Evolutionary conservation across 2,329 filamentous ascomycete genomes (phyloP).

Genomic region (Colletotrichum sp.): DNA sequence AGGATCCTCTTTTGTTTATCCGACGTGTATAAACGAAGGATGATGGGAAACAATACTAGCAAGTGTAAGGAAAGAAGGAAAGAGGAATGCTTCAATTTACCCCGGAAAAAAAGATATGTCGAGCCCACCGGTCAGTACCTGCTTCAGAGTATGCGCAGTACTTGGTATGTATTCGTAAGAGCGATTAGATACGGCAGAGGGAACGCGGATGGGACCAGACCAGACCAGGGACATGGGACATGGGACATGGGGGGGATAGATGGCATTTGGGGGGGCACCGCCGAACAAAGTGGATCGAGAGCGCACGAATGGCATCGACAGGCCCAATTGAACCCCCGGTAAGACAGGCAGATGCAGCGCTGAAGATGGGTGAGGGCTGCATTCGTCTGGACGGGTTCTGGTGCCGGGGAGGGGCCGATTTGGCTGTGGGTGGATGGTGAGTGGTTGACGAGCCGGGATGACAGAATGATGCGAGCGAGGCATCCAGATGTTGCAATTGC

Average conservation of each 20-base stretch:
- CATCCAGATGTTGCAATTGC: slow-evolving; percentile 3
- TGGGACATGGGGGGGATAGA: background rate
- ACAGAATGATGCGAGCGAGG: slow-evolving; percentile 1
- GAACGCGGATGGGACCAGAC: background rate
- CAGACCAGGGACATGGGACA: background rate
- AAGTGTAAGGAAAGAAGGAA: background rate
- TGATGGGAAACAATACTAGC: background rate
- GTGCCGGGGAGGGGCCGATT: slow-evolving; percentile 5
- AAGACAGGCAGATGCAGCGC: background rate
- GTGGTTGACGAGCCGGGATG: background rate
- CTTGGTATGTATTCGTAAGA: background rate
- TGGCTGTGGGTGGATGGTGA: background rate
- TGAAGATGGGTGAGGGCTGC: background rate
- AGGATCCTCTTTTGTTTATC: background rate
- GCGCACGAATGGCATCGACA: background rate
- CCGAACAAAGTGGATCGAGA: background rate
- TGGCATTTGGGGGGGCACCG: background rate
- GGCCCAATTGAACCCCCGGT: background rate
- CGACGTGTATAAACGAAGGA: background rate
- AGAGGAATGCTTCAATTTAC: background rate
- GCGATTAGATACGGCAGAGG: slow-evolving; percentile 2
- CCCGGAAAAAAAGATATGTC: background rate
- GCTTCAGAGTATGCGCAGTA: background rate
- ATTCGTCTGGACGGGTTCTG: background rate
- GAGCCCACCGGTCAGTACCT: background rate